Conservation (phyloP, 2,329 filamentous ascomycete species). For the Zopfia rhizophila region DNA sequence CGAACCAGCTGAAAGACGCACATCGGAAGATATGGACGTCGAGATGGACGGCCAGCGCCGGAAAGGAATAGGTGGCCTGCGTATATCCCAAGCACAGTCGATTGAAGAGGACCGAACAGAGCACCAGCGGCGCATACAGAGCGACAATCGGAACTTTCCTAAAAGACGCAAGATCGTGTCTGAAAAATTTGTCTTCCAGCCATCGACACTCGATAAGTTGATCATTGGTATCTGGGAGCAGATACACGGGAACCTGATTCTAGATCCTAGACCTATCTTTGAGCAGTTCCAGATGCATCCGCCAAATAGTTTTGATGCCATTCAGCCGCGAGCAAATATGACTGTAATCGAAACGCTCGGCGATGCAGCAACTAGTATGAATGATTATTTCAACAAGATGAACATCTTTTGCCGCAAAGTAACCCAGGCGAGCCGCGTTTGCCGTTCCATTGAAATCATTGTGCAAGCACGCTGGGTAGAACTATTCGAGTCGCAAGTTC, state of each 20-base stretch:
- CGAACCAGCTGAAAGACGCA: too few species aligned
- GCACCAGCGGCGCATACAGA: slow-evolving; percentile 46
- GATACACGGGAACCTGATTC: slow-evolving; percentile 55
- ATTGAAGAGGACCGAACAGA: slow-evolving; percentile 43
- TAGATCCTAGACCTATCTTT: slow-evolving; percentile 52
- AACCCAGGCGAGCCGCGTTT: slow-evolving; percentile 63
- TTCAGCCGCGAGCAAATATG: slow-evolving; percentile 19
- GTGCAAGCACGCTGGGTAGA: slow-evolving; percentile 68
- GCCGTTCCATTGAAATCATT: slow-evolving; percentile 67
- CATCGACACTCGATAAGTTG: slow-evolving; percentile 60
- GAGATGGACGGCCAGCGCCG: slow-evolving; percentile 23
- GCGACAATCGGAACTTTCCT: slow-evolving; percentile 43
- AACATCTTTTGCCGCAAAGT: slow-evolving; percentile 57
- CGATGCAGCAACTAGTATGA: slow-evolving; percentile 16
- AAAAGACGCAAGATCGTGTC: slow-evolving; percentile 44
- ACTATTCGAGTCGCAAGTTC: slow-evolving; percentile 64
- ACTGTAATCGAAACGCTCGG: slow-evolving; percentile 26
- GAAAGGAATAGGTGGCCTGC: slow-evolving; percentile 40
- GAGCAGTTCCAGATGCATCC: slow-evolving; percentile 43
- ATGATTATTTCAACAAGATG: slow-evolving; percentile 52
- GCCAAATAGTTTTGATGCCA: slow-evolving; percentile 20
- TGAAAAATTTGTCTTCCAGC: slow-evolving; percentile 56
- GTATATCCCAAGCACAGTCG: slow-evolving; percentile 36
- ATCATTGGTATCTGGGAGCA: slow-evolving; percentile 63
- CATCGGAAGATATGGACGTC: too few species aligned